Evolutionary conservation across 192 early-diverging fungal species (phyloP).

Genomic region (Backusella tuberculispora): DNA sequence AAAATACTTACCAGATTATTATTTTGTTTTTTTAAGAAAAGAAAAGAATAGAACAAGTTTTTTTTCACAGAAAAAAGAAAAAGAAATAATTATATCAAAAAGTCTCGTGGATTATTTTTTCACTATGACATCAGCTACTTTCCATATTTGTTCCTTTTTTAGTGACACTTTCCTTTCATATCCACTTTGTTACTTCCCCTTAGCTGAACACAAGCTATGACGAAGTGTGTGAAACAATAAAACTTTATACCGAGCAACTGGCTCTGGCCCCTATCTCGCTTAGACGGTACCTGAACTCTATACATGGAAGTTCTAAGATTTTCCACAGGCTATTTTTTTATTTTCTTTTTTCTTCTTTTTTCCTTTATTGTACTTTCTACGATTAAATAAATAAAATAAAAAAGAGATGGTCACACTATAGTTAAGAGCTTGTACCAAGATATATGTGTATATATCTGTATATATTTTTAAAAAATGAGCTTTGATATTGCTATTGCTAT

Average conservation of each 20-base stretch:
- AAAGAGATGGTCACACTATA: neutral
- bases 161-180: neutral
- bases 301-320: neutral
- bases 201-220: neutral
- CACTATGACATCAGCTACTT: conserved; percentile 1
- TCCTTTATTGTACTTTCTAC: neutral
- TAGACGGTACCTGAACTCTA: neutral
- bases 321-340: neutral
- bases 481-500: too few species aligned
- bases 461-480: too few species aligned
- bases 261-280: neutral
- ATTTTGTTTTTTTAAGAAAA: neutral
- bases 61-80: neutral
- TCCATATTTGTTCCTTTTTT: neutral
- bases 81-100: neutral
- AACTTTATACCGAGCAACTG: neutral
- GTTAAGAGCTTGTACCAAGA: neutral
- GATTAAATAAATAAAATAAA: neutral
- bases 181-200: neutral
- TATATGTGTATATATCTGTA: too few species aligned
- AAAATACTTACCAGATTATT: neutral
- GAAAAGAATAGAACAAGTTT: conserved; percentile 6
- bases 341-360: neutral
- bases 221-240: conserved; percentile 2
- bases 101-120: conserved; percentile 7